These are phyloP conservation scores for Hemileccinum rubropunctum DNA, from an alignment of 768 basidiomycete species.

Conservation along the genomic window DNA sequence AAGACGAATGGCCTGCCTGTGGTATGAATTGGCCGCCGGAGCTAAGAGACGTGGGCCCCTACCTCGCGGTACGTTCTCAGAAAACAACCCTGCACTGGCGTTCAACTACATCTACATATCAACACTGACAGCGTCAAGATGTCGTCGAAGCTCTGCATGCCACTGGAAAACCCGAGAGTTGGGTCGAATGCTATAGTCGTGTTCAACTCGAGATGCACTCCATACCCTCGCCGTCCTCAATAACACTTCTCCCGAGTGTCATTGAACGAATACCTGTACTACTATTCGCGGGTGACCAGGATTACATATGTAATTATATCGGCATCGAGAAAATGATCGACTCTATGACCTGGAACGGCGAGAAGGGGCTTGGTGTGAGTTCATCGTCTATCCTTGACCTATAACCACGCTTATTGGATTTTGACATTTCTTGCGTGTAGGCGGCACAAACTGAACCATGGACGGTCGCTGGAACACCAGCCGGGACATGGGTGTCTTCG, in stretches of 20 bases:
- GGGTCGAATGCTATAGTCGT: slow-evolving; percentile 80
- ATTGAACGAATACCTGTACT: slow-evolving; percentile 81
- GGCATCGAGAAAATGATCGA: slow-evolving; percentile 87
- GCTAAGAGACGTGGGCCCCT: slow-evolving; percentile 67
- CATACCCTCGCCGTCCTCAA: slow-evolving; percentile 58
- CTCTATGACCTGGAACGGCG: slow-evolving; percentile 82
- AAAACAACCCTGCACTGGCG: neutral
- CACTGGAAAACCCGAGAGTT: slow-evolving; percentile 64
- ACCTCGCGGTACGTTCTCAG: slow-evolving; percentile 66
- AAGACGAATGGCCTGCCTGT: slow-evolving; percentile 82
- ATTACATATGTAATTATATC: slow-evolving; percentile 94
- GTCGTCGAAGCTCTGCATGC: slow-evolving; percentile 88
- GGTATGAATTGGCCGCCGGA: slow-evolving; percentile 99
- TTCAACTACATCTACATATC: neutral
- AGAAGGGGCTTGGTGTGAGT: slow-evolving; percentile 77
- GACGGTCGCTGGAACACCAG: slow-evolving; percentile 70
- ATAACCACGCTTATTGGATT: neutral
- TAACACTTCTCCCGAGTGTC: slow-evolving; percentile 74
- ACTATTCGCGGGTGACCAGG: slow-evolving; percentile 93
- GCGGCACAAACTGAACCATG: slow-evolving; percentile 69
- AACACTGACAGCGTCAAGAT: slow-evolving; percentile 58
- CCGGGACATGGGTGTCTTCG: slow-evolving; percentile 88
- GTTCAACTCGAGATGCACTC: slow-evolving; percentile 64
- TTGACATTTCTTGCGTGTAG: slow-evolving; percentile 31
- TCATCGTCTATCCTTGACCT: neutral